Evolutionary conservation across 129 eudicot genomes (phyloP).

Genomic region (Saussurea involucrata): DNA sequence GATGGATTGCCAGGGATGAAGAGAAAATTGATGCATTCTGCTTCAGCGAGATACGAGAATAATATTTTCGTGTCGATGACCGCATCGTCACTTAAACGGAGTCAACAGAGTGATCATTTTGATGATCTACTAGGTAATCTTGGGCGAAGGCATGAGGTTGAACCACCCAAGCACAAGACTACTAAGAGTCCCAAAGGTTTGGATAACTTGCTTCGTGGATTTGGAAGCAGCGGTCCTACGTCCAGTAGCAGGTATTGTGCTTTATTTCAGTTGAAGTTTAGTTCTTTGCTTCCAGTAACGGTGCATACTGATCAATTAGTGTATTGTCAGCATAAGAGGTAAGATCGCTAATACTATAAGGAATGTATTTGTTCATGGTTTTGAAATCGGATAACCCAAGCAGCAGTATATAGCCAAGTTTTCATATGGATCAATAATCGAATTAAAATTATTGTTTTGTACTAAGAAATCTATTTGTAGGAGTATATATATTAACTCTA

Average conservation of each 20-base stretch:
- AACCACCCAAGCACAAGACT: slow-evolving; percentile 9
- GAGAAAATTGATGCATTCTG: slow-evolving; percentile 42
- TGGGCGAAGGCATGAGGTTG: slow-evolving; percentile 41
- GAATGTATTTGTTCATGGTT: background rate
- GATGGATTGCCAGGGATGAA: slow-evolving; percentile 79
- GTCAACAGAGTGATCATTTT: slow-evolving; percentile 45
- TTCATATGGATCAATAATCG: slow-evolving; percentile 8
- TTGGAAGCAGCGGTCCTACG: slow-evolving; percentile 57
- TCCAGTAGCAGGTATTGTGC: slow-evolving; percentile 54
- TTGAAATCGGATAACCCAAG: background rate
- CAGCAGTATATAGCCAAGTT: slow-evolving; percentile 3
- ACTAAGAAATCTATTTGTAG: background rate
- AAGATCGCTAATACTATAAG: background rate
- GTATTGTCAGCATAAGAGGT: slow-evolving; percentile 15
- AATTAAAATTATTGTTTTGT: background rate
- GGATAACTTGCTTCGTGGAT: slow-evolving; percentile 84
- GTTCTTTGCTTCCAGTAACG: background rate
- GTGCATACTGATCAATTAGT: slow-evolving; percentile 2
- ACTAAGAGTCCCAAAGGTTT: slow-evolving; percentile 37
- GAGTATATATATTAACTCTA: background rate
- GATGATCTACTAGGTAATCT: slow-evolving; percentile 80
- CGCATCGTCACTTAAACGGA: slow-evolving; percentile 35
- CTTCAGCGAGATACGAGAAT: slow-evolving; percentile 40
- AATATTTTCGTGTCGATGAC: slow-evolving; percentile 55
- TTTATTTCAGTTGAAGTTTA: slow-evolving; percentile 4